Evolutionary conservation across 2,329 filamentous ascomycete genomes (phyloP), one percentile per base, ranked within the genome.

Genomic region (Akanthomyces lecanii): DNA sequence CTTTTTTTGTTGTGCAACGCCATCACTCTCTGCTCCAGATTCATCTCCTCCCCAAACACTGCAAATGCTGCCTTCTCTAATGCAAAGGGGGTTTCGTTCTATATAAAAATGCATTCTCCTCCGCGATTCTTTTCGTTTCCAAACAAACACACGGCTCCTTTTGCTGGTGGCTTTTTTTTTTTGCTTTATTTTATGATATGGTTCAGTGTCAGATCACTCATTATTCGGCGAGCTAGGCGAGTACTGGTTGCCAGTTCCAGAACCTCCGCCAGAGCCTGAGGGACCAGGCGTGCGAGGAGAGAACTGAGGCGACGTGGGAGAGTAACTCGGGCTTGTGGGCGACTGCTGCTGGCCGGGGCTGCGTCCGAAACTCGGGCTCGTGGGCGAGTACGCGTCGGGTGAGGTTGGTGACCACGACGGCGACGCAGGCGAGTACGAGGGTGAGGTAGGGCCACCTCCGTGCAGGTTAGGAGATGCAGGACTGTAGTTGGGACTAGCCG

Each of bases 331-430:
- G 74, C 89, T 90, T 23, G 85, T 87, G 25, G 88, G 87, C 42
- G 85, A 88, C 69, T 79, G 77, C 67, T 82, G 79, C 63, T 81
- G 76, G 68, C 84, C 80, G 61, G 80, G 79, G 67, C 80, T 81
- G 65, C 79, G 79, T 68, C 81, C 78, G 82, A 85, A 87, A 64
- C 79, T 79, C 36, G 85, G 85, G 68, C 85, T 87, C 50, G 85
- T 87, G 5, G 85, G 85, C 55, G 85, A 87, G 76, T 88, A 88
- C 2, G 81, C 79, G 65, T 81, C 80, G 14, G 84, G 84, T 47
- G 89, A 92, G 7, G 89, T 90, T 3, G 91, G 90, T 63, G 90
- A 92, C 79, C 90, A 93, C 28, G 82, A 85, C n/a, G 89, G 89
- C 56, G 89, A 91, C 3, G 87, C 87, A 53, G 89, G 89, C 38